Base-by-base conservation (phyloP, 148 eudicot genomes). In the Diospyros kaki region DNA sequence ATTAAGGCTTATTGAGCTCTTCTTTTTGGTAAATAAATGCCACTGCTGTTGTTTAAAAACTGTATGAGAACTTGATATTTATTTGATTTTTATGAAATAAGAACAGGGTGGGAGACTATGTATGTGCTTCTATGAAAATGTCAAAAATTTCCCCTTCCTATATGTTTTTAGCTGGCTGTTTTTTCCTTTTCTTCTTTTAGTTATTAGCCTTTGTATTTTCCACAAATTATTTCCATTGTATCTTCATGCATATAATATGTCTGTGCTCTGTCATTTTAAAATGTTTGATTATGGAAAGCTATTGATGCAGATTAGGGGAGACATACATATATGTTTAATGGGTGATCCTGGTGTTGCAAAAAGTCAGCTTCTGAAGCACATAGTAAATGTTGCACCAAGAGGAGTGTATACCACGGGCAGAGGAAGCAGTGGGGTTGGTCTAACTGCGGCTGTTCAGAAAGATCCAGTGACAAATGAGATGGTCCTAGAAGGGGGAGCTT, bases 281-380 rank as follows among this genome's bases (percentile, higher is more conserved):
- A 41, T 42, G 28, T 39, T 53, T 15, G 39, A 70, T 8, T 65
- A 51, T 41, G 50, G 46, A 5, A 52, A 42, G 43, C 53, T 40
- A 56, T 69, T 68, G 54, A 46, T 88, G 88, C 88, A 96, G 99
- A 96, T 96, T 74, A 88, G 99, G 78, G 99, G 99, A 78, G 99
- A 96, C 79, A 45, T 96, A 54, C 99, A 96, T 77, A 85, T 96
- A 28, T 96, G 99, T 81, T 82, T 96, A 83, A 96, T 96, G 99
- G 99, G 99, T 74, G 99, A 96, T 87, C 99, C 99, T 73, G 98
- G 98, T 73, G 99, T 96, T 78, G 99, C 99, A 66, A 96, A 96
- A 81, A 96, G 99, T 77, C 99, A 96, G 93, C 97, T 96, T 77
- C 85, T 96, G 46, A 96, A 96, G 83, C 95, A 93, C 88, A 96